These are phyloP conservation scores for Wickerhamomyces queroliae DNA, from an alignment of 805 yeast species.

Conservation along the genomic window DNA sequence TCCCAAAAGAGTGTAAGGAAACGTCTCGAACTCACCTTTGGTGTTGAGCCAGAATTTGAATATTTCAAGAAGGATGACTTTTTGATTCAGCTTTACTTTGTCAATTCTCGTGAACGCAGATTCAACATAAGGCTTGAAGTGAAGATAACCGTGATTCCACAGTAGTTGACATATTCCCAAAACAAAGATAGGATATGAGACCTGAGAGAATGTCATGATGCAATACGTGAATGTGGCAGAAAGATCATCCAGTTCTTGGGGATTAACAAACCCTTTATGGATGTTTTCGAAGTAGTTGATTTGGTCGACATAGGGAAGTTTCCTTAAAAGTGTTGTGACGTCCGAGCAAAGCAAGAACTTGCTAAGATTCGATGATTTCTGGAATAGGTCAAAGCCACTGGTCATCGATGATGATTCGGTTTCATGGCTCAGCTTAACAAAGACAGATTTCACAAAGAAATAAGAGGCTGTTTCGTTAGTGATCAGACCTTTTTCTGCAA, in stretches of 20 bases:
- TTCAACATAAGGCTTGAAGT: constrained; percentile 17
- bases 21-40: constrained; percentile 6
- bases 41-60: constrained; percentile 6
- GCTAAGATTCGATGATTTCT: constrained; percentile 6
- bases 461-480: constrained; percentile 29
- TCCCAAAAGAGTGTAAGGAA: constrained; percentile 27
- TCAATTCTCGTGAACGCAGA: not conserved
- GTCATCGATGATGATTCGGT: not conserved
- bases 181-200: constrained; percentile 19
- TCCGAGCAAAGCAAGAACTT: not conserved
- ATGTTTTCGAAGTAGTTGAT: constrained; percentile 21
- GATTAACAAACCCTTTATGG: constrained; percentile 13
- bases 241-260: constrained; percentile 21
- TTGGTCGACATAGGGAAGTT: not conserved
- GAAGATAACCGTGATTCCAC: constrained; percentile 5
- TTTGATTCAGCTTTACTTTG: not conserved
- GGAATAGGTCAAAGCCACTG: constrained; percentile 1
- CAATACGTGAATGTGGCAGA: constrained; percentile 21
- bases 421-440: constrained; percentile 23
- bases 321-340: not conserved
- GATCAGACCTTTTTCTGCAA: constrained; percentile 36
- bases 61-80: constrained; percentile 9
- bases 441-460: constrained; percentile 27
- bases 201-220: constrained; percentile 13
- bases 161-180: constrained; percentile 1